phyloP scores from a whole-genome alignment of 768 basidiomycete genomes.

The Suillus spraguei region DNA sequence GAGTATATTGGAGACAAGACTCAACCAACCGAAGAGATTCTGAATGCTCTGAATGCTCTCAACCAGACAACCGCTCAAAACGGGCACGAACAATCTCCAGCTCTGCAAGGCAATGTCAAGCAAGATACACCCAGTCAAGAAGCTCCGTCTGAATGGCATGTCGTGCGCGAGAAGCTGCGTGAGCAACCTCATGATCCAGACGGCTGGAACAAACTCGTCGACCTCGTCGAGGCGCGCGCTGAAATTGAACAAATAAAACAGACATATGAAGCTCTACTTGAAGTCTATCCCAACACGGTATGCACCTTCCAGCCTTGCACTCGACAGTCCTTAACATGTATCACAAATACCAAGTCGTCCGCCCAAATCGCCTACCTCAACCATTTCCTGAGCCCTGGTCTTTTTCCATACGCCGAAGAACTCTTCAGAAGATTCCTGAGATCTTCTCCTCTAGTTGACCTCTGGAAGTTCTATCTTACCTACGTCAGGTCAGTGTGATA shows the following conservation, averaged over 20 bases:
- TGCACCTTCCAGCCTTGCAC: constrained; percentile 30
- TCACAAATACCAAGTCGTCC: constrained; percentile 54
- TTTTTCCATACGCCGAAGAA: constrained; percentile 78
- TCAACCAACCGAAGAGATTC: constrained; percentile 40
- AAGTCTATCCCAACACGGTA: constrained; percentile 91
- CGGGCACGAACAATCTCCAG: constrained; percentile 26
- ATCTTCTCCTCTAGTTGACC: constrained; percentile 83
- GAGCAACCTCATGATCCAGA: constrained; percentile 77
- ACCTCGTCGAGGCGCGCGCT: constrained; percentile 72
- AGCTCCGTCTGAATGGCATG: constrained; percentile 69
- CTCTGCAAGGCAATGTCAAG: constrained; percentile 23
- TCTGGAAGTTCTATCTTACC: constrained; percentile 92
- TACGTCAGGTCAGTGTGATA: constrained; percentile 77
- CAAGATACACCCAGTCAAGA: constrained; percentile 28
- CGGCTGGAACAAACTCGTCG: constrained; percentile 76
- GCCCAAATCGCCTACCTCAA: constrained; percentile 86
- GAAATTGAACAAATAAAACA: constrained; percentile 81
- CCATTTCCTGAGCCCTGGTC: constrained; percentile 67
- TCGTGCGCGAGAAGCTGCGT: constrained; percentile 58
- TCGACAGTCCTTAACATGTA: constrained; percentile 22
- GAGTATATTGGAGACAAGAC: constrained; percentile 35
- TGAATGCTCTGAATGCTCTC: constrained; percentile 38
- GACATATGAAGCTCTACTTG: constrained; percentile 81
- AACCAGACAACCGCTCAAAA: constrained; percentile 32
- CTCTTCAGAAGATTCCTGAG: constrained; percentile 89